phyloP scores from a whole-genome alignment of 2,329 filamentous ascomycete genomes.

The Dendrostoma leiphaemia region DNA sequence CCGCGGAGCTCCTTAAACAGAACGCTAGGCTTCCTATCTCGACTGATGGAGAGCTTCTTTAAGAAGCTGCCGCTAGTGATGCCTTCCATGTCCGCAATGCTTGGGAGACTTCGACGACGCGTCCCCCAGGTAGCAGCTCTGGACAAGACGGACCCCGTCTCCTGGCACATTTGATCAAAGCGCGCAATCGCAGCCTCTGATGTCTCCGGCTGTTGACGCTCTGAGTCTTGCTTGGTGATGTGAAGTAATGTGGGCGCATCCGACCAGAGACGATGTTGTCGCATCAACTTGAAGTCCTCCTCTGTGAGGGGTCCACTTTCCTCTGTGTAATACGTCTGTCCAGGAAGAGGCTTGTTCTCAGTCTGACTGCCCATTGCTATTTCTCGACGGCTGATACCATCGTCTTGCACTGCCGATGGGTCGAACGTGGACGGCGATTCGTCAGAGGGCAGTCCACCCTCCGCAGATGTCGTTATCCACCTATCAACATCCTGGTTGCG shows the following conservation, averaged over 20 bases:
- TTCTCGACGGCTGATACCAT: constrained; percentile 37
- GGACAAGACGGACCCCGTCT: constrained; percentile 59
- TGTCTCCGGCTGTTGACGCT: constrained; percentile 44
- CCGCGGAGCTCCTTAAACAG: constrained; percentile 53
- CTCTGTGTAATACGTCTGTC: constrained; percentile 48
- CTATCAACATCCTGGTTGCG: constrained; percentile 48
- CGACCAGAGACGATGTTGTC: constrained; percentile 46
- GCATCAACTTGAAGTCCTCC: constrained; percentile 50
- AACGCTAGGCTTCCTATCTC: constrained; percentile 51
- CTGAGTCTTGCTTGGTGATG: constrained; percentile 36
- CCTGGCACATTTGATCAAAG: constrained; percentile 50
- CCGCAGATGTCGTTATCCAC: constrained; percentile 42
- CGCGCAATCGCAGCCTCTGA: constrained; percentile 53
- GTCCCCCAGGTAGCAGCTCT: constrained; percentile 70
- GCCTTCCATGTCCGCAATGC: constrained; percentile 56
- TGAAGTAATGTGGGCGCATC: constrained; percentile 45
- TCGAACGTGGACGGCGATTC: constrained; percentile 20
- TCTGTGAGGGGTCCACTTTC: constrained; percentile 40
- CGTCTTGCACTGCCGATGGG: constrained; percentile 25
- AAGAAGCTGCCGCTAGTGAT: constrained; percentile 60
- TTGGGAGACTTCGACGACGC: constrained; percentile 62
- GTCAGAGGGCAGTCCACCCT: constrained; percentile 20
- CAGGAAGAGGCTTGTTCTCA: constrained; percentile 47
- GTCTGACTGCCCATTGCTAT: constrained; percentile 47
- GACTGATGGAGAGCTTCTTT: constrained; percentile 58